These are phyloP conservation scores for Isatis lusitanica DNA, from an alignment of 441 rosid genomes.

Conservation along the genomic window DNA sequence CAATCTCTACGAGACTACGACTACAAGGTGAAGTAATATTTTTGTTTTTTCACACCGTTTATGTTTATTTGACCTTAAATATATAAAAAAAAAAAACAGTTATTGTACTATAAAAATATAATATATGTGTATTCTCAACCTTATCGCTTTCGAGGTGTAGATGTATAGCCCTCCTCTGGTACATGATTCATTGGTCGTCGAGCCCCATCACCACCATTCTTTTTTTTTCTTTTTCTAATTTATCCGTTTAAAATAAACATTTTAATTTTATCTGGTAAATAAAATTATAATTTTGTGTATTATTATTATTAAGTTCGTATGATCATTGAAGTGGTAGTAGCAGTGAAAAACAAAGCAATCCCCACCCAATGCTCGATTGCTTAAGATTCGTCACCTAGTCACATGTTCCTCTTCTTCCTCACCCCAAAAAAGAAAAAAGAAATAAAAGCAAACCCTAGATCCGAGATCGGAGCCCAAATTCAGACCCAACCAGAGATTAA, in stretches of 20 bases:
- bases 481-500: neutral
- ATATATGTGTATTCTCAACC: slow-evolving; percentile 20
- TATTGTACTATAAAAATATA: neutral
- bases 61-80: neutral
- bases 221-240: neutral
- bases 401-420: slow-evolving; percentile 34
- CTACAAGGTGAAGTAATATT: too few relatives aligned
- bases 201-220: slow-evolving; percentile 55
- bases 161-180: slow-evolving; percentile 22
- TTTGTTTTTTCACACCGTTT: too few relatives aligned
- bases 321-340: slow-evolving; percentile 45
- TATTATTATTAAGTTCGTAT: neutral
- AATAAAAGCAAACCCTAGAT: neutral
- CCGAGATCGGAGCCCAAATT: neutral
- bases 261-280: neutral
- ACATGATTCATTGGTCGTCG: slow-evolving; percentile 45
- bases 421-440: neutral
- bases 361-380: slow-evolving; percentile 45
- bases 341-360: slow-evolving; percentile 46
- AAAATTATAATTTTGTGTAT: neutral
- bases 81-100: too few relatives aligned
- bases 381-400: slow-evolving; percentile 45
- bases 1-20: too few relatives aligned
- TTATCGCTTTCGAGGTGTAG: slow-evolving; percentile 46
- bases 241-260: neutral